Evolutionary conservation across 2,329 filamentous ascomycete genomes (phyloP), one percentile per base, ranked within the genome.

Genomic region (Beauveria pseudobassiana): DNA sequence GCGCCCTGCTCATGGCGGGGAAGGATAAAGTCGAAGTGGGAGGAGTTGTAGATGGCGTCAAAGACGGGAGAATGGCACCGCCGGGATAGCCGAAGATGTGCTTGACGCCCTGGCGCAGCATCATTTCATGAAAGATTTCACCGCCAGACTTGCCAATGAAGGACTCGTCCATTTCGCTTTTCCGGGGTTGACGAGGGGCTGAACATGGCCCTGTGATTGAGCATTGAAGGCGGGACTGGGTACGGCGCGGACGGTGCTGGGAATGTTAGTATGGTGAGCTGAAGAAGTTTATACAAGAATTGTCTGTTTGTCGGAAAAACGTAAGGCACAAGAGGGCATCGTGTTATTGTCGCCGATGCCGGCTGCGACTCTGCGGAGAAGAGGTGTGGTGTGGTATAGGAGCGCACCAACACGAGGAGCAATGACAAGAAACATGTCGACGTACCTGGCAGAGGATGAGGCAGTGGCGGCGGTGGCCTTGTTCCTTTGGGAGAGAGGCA

Each of bases 121-220:
- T 97, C 93, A 98, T 98, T 78, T 98, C 93, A 76, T 98, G 93
- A 77, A 98, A 96, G 69, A 98, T 97, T 76, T 97, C 88, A 72
- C 95, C 95, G 72, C 95, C 93, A 55, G 87, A 96, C 82, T 93
- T 93, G 65, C 93, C 93, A 71, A 98, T 91, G 67, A 87, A 91
- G 87, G 89, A 92, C 74, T 93, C 89, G 74, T 93, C 89, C 81
- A 92, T 87, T 65, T 88, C 85, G 62, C 80, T 80, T 63, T 78
- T 75, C 70, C 80, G 78, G 60, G 77, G 72, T 84, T 83, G 69
- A 86, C 83, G 64, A 91, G 80, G 64, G 87, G 87, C 67, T 90
- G 87, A 64, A 90, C 84, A 83, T 90, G 85, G 71, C 79, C 80
- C 62, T 77, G 74, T 69, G 72, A 70, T 56, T 74, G 72, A 62